Evolutionary conservation across 116 monocot genomes (phyloP).

Genomic region (Zostera marina): DNA sequence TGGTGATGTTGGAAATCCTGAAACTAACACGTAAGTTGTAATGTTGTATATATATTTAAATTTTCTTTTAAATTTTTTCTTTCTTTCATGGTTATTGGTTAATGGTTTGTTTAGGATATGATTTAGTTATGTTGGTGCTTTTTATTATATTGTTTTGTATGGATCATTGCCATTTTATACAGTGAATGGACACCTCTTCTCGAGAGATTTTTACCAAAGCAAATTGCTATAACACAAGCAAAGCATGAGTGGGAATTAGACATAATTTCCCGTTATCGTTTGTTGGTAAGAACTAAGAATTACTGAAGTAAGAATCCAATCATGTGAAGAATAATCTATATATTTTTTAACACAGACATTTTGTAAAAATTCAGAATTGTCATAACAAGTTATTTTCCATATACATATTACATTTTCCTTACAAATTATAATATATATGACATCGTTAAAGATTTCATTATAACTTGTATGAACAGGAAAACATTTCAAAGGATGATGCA

Average conservation of each 20-base stretch:
- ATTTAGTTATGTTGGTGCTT: no score
- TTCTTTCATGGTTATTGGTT: neutral
- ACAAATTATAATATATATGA: neutral
- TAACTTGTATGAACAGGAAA: conserved; percentile 35
- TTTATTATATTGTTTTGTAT: neutral
- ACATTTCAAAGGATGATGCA: conserved; percentile 94
- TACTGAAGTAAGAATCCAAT: no score
- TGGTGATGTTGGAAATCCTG: conserved; percentile 69
- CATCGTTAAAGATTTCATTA: neutral
- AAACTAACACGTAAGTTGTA: conserved; percentile 66
- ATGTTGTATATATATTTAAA: neutral
- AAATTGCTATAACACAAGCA: conserved; percentile 84
- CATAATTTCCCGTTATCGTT: conserved; percentile 55
- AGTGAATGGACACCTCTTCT: conserved; percentile 94
- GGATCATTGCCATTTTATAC: conserved; percentile 7
- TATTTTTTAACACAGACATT: neutral
- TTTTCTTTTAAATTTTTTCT: neutral
- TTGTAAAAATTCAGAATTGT: neutral
- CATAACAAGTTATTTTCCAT: neutral
- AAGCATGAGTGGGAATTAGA: conserved; percentile 92
- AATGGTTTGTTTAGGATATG: neutral
- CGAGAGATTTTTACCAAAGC: conserved; percentile 92
- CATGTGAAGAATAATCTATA: neutral
- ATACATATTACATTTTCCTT: neutral
- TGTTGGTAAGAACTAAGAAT: conserved; percentile 47